These are phyloP conservation scores for Thielaviopsis punctulata DNA, from an alignment of 2,329 filamentous ascomycete genomes.

Conservation along the genomic window DNA sequence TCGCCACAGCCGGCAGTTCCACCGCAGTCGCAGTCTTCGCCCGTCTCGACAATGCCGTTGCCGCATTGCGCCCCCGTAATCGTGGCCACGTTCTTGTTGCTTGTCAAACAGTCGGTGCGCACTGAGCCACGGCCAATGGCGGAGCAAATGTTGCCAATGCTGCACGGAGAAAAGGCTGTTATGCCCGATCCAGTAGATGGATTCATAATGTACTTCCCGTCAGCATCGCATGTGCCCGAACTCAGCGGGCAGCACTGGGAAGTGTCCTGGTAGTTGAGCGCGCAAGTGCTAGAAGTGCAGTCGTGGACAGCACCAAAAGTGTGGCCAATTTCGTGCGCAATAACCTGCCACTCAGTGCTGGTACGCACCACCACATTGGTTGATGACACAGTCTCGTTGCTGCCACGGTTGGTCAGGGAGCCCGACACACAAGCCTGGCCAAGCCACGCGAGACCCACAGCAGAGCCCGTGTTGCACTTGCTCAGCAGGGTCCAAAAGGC, in stretches of 20 bases:
- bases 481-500: constrained; percentile 87
- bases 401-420: constrained; percentile 33
- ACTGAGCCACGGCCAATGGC: constrained; percentile 64
- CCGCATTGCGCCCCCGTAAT: constrained; percentile 77
- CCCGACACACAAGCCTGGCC: constrained; percentile 62
- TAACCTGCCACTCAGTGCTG: constrained; percentile 78
- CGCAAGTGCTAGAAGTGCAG: constrained; percentile 54
- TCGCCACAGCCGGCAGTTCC: constrained; percentile 51
- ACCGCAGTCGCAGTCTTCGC: constrained; percentile 93
- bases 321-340: constrained; percentile 86
- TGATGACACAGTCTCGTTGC: constrained; percentile 58
- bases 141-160: constrained; percentile 84
- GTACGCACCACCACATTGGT: constrained; percentile 83
- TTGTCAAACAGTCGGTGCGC: constrained; percentile 59
- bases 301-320: constrained; percentile 95
- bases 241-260: constrained; percentile 67
- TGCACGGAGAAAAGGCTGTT: constrained; percentile 69
- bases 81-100: constrained; percentile 68
- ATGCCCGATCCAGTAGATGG: constrained; percentile 63
- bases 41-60: constrained; percentile 88
- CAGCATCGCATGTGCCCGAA: constrained; percentile 50
- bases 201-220: constrained; percentile 84
- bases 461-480: constrained; percentile 62
- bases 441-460: constrained; percentile 85
- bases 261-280: constrained; percentile 33